These are phyloP conservation scores for Leccinum aurantiacum DNA, from an alignment of 768 basidiomycete genomes.

Conservation along the genomic window DNA sequence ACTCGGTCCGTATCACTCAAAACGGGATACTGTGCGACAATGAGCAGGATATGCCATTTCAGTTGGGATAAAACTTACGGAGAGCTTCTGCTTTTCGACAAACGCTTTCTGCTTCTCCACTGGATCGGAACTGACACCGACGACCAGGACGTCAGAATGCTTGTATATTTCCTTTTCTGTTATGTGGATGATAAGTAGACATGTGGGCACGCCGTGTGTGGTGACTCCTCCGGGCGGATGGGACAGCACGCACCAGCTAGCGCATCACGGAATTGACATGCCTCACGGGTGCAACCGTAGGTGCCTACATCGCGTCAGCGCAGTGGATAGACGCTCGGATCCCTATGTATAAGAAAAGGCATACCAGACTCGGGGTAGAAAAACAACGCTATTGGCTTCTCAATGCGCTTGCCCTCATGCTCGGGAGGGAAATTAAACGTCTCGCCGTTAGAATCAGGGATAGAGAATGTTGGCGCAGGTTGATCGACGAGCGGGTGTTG, in stretches of 20 bases:
- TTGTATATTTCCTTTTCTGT: slow-evolving; percentile 67
- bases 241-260: slow-evolving; percentile 49
- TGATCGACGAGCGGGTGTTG: slow-evolving; percentile 57
- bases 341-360: not conserved
- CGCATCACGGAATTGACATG: slow-evolving; percentile 81
- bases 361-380: slow-evolving; percentile 75
- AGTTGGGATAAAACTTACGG: slow-evolving; percentile 42
- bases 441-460: slow-evolving; percentile 64
- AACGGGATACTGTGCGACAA: slow-evolving; percentile 61
- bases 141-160: slow-evolving; percentile 57
- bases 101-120: slow-evolving; percentile 74
- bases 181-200: not conserved
- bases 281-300: slow-evolving; percentile 78
- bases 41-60: not conserved
- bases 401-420: slow-evolving; percentile 36
- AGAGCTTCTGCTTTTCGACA: slow-evolving; percentile 66
- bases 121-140: slow-evolving; percentile 74
- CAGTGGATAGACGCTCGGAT: not conserved
- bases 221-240: not conserved
- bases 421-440: slow-evolving; percentile 61
- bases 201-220: not conserved
- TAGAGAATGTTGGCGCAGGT: slow-evolving; percentile 62
- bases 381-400: slow-evolving; percentile 66
- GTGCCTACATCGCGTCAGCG: slow-evolving; percentile 46
- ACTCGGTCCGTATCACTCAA: slow-evolving; percentile 68